Conservation (phyloP, 2,329 filamentous ascomycete species). For the Gyromitra esculenta region DNA sequence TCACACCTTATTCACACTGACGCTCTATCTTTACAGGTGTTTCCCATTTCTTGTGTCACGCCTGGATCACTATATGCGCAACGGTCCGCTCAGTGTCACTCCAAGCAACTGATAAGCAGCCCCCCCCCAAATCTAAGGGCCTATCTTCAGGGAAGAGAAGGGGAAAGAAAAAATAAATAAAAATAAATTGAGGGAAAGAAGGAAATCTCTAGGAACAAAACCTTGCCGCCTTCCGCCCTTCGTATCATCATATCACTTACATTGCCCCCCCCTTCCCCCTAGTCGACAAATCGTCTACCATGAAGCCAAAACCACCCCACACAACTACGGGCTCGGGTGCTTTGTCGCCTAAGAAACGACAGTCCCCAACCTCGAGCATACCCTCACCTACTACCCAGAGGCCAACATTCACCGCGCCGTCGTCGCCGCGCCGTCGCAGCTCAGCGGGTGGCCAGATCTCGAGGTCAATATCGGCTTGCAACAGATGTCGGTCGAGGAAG, state of each 20-base stretch:
- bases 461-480: constrained; percentile 57
- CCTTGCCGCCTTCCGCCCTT: neutral
- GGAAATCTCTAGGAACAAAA: neutral
- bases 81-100: neutral
- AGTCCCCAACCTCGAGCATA: constrained; percentile 49
- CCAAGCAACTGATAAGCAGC: constrained; percentile 7
- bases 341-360: constrained; percentile 27
- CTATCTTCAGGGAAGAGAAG: neutral
- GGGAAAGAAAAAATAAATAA: neutral
- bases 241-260: neutral
- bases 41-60: neutral
- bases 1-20: neutral
- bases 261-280: neutral
- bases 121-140: neutral
- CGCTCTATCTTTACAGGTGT: neutral
- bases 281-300: neutral
- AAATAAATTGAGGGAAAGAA: neutral
- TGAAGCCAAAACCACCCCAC: constrained; percentile 38
- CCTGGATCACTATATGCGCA: neutral
- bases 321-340: neutral
- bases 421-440: constrained; percentile 49
- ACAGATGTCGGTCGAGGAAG: constrained; percentile 57
- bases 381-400: constrained; percentile 49
- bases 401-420: constrained; percentile 42
- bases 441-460: constrained; percentile 56